Percentiles rank a stretch among this genome's conserved stretches.
phyloP scores from a whole-genome alignment of 2,329 filamentous ascomycete genomes.

The Cladophialophora yegresii region DNA sequence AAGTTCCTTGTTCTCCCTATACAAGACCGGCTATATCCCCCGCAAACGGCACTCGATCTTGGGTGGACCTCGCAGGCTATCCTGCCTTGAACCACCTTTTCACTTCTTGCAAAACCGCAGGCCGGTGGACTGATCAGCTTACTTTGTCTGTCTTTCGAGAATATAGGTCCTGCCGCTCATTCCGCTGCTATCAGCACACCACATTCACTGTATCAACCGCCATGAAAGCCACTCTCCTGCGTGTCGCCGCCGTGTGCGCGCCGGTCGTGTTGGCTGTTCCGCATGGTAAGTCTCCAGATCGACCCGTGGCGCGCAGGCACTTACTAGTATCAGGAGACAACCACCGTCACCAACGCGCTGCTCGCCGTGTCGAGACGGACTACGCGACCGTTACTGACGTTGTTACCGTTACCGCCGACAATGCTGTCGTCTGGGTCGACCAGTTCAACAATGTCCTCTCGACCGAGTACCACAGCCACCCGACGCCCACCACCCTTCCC shows the following conservation, averaged over 20 bases:
- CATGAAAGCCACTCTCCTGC: slow-evolving; percentile 26
- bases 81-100: slow-evolving; percentile 17
- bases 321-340: slow-evolving; percentile 23
- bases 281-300: slow-evolving; percentile 27
- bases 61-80: slow-evolving; percentile 7
- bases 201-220: slow-evolving; percentile 7
- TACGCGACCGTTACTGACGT: slow-evolving; percentile 25
- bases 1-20: slow-evolving; percentile 25
- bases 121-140: slow-evolving; percentile 24
- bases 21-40: slow-evolving; percentile 8
- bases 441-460: slow-evolving; percentile 56
- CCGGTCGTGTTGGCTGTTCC: slow-evolving; percentile 29
- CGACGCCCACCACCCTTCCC: slow-evolving; percentile 19
- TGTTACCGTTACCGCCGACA: slow-evolving; percentile 29
- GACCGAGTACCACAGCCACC: slow-evolving; percentile 40
- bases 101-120: slow-evolving; percentile 15
- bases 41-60: slow-evolving; percentile 4
- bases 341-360: slow-evolving; percentile 24
- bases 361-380: slow-evolving; percentile 21
- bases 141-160: slow-evolving; percentile 16
- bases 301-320: slow-evolving; percentile 6
- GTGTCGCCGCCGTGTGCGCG: slow-evolving; percentile 24
- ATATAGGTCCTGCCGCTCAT: slow-evolving; percentile 27
- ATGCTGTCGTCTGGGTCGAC: slow-evolving; percentile 61
- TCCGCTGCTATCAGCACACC: slow-evolving; percentile 16